Evolutionary conservation across 2,329 filamentous ascomycete species (phyloP), one percentile per base, ranked within the genome.

Genomic region (Fusarium subtropicale): DNA sequence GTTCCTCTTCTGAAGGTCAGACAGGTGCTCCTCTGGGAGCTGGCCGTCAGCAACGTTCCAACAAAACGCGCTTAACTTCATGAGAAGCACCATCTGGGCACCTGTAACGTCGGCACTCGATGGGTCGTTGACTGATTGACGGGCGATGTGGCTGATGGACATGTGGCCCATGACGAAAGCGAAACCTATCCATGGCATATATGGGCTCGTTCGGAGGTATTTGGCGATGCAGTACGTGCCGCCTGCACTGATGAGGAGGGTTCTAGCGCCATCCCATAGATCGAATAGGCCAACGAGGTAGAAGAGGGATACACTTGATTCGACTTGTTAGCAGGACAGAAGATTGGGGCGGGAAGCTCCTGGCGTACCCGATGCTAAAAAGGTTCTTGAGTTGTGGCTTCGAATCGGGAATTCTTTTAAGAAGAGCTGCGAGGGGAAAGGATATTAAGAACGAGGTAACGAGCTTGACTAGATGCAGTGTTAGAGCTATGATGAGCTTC

Each of bases 161-260:
- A 98, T 92, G 81, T 99, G 95, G 57, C 90, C 91, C 95, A 99
- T 98, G 60, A 97, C 83, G 76, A 97, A 97, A 51, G 93, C 84
- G 79, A 99, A 99, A 63, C 90, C 94, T 51, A 97, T 85, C 96
- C 96, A 99, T 82, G 96, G 96, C 96, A 99, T 99, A 77, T 95
- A 92, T 1, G 93, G 93, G 22, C 93, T 94, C 36, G 79, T 80
- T 71, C 93, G 87, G 45, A 98, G 83, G 77, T 90, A 94, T 71
- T 91, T 89, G 54, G 95, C 92, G 72, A 99, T 96, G 68, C 86
- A 84, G 77, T 97, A 99, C 52, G 92, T 88, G 51, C 89, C 94
- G 20, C 86, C 87, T 1, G 95, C 89, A 76, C 92, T 94, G 77
- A 97, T 90, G 61, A 92, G 78, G 39, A 99, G 82, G 4, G 94